These are phyloP conservation scores for Hamigera avellanea DNA, from an alignment of 495 filamentous ascomycete species.

Conservation along the genomic window DNA sequence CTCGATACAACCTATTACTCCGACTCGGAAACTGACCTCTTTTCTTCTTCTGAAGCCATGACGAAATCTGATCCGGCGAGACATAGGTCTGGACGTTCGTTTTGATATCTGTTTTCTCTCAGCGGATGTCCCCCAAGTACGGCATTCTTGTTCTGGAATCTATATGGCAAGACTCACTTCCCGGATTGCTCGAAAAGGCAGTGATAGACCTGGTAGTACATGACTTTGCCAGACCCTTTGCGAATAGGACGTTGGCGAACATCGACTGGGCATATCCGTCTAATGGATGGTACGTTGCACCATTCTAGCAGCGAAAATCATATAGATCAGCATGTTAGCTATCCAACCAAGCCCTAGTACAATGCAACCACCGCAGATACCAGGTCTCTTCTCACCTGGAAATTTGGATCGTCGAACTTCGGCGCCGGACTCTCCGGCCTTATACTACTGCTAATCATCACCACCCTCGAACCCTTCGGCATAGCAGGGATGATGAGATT, in stretches of 20 bases:
- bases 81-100: constrained; percentile 10
- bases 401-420: constrained; percentile 11
- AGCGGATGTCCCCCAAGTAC: neutral
- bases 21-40: too few relatives aligned
- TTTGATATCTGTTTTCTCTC: constrained; percentile 9
- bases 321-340: neutral
- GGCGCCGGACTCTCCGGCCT: constrained; percentile 9
- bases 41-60: constrained; percentile 14
- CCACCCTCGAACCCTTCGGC: constrained; percentile 4
- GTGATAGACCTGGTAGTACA: constrained; percentile 5
- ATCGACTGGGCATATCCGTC: constrained; percentile 17
- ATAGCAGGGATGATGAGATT: constrained; percentile 7
- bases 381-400: constrained; percentile 6
- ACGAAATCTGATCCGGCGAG: constrained; percentile 8
- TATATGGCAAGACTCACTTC: constrained; percentile 11
- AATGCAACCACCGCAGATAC: neutral
- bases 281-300: constrained; percentile 11
- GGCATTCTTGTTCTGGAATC: neutral
- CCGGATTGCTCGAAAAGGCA: constrained; percentile 14
- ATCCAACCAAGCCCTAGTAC: neutral
- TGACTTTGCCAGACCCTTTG: constrained; percentile 9
- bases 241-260: constrained; percentile 16
- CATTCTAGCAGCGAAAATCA: constrained; percentile 5
- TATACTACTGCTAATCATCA: constrained; percentile 13
- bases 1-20: too few relatives aligned